Conservation (phyloP, 805 yeast genomes). For the Pichia eremophila region DNA sequence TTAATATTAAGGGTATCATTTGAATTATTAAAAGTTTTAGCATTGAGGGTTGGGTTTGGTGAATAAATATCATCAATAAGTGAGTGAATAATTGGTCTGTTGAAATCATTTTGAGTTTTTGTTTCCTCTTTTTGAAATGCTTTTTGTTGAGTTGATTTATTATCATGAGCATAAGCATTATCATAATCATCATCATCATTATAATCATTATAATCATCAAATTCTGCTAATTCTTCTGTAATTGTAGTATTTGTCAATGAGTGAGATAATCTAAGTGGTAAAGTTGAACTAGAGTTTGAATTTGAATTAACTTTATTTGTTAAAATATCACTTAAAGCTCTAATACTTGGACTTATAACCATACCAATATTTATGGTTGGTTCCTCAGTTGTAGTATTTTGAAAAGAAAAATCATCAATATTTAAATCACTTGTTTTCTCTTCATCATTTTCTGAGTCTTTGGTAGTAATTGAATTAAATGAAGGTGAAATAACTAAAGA, state of each 20-base stretch:
- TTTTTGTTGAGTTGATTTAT: too few species aligned
- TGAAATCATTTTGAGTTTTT: not conserved
- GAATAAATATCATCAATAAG: constrained; percentile 5
- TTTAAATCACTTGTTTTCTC: constrained; percentile 1
- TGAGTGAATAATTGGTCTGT: not conserved
- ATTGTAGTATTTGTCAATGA: not conserved
- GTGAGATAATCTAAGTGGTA: not conserved
- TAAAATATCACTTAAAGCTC: constrained; percentile 25
- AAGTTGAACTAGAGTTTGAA: not conserved
- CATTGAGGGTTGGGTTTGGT: not conserved
- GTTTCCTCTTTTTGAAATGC: not conserved
- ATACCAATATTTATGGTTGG: constrained; percentile 26
- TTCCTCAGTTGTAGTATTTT: constrained; percentile 13
- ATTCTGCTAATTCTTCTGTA: not conserved
- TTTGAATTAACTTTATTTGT: constrained; percentile 16
- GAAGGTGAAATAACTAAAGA: constrained; percentile 28
- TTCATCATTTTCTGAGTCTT: not conserved
- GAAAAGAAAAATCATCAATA: not conserved
- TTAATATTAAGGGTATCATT: constrained; percentile 12
- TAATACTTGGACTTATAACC: constrained; percentile 29
- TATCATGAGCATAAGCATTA: too few species aligned
- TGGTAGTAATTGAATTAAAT: constrained; percentile 17
- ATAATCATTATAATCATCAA: constrained; percentile 7
- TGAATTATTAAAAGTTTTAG: constrained; percentile 26
- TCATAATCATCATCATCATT: not conserved